These are phyloP conservation scores for Coniochaeta prunicola DNA, from an alignment of 2,329 filamentous ascomycete species.

Conservation along the genomic window DNA sequence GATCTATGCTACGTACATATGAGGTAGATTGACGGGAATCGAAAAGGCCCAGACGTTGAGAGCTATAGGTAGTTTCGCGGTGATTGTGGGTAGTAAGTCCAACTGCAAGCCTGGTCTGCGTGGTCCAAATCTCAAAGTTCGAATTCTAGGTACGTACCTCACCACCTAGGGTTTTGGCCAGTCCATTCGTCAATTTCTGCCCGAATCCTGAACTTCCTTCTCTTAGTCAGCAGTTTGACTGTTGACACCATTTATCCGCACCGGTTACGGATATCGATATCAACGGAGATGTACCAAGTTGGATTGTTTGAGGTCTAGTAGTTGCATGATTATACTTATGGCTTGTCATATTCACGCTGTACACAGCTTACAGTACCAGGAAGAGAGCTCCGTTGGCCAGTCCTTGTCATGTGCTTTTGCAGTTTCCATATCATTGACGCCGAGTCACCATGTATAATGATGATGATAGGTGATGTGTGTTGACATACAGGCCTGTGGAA, in stretches of 20 bases:
- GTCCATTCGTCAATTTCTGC: neutral
- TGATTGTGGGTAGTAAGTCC: neutral
- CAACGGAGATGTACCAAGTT: neutral
- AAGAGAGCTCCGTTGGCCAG: slow-evolving; percentile 15
- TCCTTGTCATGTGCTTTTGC: slow-evolving; percentile 38
- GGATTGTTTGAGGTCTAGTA: neutral
- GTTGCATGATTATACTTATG: neutral
- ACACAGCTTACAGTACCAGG: slow-evolving; percentile 4
- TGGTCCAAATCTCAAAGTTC: neutral
- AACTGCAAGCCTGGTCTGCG: neutral
- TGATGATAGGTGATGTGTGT: slow-evolving; percentile 25
- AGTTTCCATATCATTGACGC: slow-evolving; percentile 61
- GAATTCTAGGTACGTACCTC: slow-evolving; percentile 2
- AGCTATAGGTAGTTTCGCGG: neutral
- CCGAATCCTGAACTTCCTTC: no score
- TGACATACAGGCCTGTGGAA: slow-evolving; percentile 60
- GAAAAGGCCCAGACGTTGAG: neutral
- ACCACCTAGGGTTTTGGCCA: slow-evolving; percentile 1
- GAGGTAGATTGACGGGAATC: neutral
- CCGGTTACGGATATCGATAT: neutral
- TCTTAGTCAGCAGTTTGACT: neutral
- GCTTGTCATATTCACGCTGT: no score
- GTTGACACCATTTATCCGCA: neutral
- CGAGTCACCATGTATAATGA: slow-evolving; percentile 43
- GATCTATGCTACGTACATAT: neutral